Conservation (phyloP, 306 rosid species). For the Delonix regia region DNA sequence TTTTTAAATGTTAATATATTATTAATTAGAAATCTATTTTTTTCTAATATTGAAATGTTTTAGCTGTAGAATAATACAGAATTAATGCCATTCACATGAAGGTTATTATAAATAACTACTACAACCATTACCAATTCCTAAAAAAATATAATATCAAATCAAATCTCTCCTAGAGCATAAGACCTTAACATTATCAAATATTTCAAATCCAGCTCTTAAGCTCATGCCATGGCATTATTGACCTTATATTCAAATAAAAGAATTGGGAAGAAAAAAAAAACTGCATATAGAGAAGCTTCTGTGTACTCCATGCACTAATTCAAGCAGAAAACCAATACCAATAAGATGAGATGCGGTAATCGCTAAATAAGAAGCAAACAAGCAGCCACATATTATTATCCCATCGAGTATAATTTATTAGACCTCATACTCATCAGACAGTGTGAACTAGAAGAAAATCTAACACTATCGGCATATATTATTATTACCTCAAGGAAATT, state of each 20-base stretch:
- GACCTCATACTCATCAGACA: not conserved
- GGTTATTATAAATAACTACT: not conserved
- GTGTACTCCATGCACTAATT: not conserved
- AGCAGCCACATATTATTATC: not conserved
- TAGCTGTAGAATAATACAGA: not conserved
- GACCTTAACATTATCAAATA: not conserved
- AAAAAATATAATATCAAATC: too few species aligned
- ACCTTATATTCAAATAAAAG: not conserved
- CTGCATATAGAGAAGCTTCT: not conserved
- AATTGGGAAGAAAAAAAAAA: not conserved
- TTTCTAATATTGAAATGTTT: not conserved
- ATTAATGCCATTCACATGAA: not conserved
- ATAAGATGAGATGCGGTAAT: not conserved
- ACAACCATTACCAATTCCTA: not conserved
- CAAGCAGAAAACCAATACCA: not conserved
- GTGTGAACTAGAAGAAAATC: not conserved
- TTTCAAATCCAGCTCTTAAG: not conserved
- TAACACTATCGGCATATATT: slow-evolving; percentile 14
- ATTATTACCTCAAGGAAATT: slow-evolving; percentile 67
- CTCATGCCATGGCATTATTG: not conserved
- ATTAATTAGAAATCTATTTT: not conserved
- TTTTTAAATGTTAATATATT: too few species aligned
- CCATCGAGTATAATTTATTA: not conserved
- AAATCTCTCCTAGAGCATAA: not conserved
- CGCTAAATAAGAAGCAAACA: not conserved